These are phyloP conservation scores for Rhododendron mucronatum DNA, from an alignment of 148 eudicot genomes.

Conservation along the genomic window DNA sequence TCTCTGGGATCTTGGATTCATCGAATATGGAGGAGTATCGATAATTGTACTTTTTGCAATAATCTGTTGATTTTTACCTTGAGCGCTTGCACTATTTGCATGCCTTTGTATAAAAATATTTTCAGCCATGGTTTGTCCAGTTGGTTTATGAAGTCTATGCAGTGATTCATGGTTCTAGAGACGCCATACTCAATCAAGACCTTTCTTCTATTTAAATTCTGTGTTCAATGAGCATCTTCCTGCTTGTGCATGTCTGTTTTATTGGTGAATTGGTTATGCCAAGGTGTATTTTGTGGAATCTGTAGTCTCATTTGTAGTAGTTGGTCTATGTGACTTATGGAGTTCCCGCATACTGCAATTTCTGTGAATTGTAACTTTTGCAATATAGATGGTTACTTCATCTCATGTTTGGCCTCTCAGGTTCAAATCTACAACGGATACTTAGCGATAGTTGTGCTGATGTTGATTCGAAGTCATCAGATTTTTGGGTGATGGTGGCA, in stretches of 20 bases:
- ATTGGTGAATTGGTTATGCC: neutral
- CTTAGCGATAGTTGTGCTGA: conserved; percentile 71
- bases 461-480: conserved; percentile 60
- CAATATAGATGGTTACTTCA: neutral
- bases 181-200: neutral
- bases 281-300: neutral
- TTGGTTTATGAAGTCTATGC: conserved; percentile 4
- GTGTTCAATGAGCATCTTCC: neutral
- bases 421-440: conserved; percentile 55
- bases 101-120: neutral
- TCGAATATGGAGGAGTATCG: neutral
- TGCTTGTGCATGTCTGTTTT: neutral
- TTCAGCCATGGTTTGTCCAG: neutral
- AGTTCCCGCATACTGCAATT: neutral
- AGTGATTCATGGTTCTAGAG: neutral
- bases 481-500: conserved; percentile 97
- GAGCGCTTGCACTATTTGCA: neutral
- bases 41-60: neutral
- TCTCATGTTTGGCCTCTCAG: conserved; percentile 30
- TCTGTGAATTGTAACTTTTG: neutral
- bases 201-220: neutral
- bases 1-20: neutral
- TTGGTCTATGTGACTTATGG: neutral
- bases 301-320: neutral
- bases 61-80: neutral